A percentile compares a stretch with the other conserved stretches of the same genome.
Evolutionary conservation across 257 asterid species (phyloP).

Genomic region (Primulina tabacum): DNA sequence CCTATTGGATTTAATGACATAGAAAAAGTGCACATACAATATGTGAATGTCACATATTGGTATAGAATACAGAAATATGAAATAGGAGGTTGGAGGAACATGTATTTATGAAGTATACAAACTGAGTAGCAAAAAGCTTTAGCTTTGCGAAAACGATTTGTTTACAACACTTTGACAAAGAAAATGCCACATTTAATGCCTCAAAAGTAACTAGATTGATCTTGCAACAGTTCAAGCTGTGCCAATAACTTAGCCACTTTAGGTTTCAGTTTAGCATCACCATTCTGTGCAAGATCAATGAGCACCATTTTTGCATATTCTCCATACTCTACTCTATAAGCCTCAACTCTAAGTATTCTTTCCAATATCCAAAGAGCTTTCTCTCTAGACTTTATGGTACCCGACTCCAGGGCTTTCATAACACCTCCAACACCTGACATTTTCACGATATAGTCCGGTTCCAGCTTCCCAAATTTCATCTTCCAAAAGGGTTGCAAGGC

Average conservation of each 20-base stretch:
- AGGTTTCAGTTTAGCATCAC: conserved; percentile 61
- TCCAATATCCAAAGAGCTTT: conserved; percentile 74
- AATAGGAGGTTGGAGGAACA: too few relatives aligned
- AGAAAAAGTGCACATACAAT: too few relatives aligned
- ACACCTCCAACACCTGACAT: conserved; percentile 41
- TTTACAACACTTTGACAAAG: not conserved
- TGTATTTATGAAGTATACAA: too few relatives aligned
- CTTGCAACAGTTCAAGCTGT: conserved; percentile 73
- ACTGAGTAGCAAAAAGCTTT: too few relatives aligned
- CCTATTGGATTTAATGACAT: too few relatives aligned
- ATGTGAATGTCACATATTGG: too few relatives aligned
- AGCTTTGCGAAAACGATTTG: not conserved
- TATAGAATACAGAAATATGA: too few relatives aligned
- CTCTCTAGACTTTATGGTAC: conserved; percentile 58
- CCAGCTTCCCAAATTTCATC: conserved; percentile 81
- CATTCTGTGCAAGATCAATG: conserved; percentile 70
- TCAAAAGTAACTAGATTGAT: conserved; percentile 73
- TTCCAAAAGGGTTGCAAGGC: conserved; percentile 58
- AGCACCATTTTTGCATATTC: conserved; percentile 61
- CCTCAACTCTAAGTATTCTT: conserved; percentile 54
- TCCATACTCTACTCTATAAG: conserved; percentile 45
- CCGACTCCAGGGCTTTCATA: conserved; percentile 43
- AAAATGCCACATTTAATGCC: not conserved
- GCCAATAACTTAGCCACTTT: conserved; percentile 68
- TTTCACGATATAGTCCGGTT: conserved; percentile 42